Percentiles rank a stretch among this genome's conserved stretches.
These are phyloP conservation scores for Linnemannia zychae DNA, from an alignment of 192 early-diverging fungal species.

Conservation along the genomic window DNA sequence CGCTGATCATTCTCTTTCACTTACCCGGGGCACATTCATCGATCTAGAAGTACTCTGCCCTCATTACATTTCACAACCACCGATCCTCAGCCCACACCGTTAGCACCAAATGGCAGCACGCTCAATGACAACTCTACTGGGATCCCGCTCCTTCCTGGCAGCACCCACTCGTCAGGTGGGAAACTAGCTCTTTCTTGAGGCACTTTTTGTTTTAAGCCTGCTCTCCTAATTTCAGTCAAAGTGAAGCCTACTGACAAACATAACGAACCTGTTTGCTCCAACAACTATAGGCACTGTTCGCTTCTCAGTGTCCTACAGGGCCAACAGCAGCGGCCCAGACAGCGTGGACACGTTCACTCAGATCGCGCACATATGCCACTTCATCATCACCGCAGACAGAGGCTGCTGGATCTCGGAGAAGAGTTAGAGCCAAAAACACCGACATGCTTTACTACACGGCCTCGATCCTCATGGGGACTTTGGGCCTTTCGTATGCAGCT, in stretches of 20 bases:
- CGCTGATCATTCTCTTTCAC: too few species aligned
- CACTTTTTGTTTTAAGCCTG: too few species aligned
- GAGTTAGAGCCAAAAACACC: conserved; percentile 40
- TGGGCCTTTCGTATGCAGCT: conserved; percentile 92
- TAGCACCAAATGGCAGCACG: conserved; percentile 29
- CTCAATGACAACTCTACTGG: conserved; percentile 17
- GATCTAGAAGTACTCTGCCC: too few species aligned
- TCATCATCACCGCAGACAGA: conserved; percentile 27
- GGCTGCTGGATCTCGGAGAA: conserved; percentile 25
- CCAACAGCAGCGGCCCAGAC: background rate
- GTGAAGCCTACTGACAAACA: background rate
- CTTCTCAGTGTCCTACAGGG: background rate
- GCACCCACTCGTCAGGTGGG: conserved; percentile 26
- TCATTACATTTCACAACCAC: background rate
- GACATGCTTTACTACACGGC: conserved; percentile 77
- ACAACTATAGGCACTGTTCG: background rate
- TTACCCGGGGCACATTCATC: too few species aligned
- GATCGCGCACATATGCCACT: conserved; percentile 2
- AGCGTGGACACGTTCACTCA: background rate
- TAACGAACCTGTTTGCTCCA: background rate
- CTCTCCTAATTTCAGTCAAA: too few species aligned
- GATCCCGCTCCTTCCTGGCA: conserved; percentile 11
- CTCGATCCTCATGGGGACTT: conserved; percentile 84
- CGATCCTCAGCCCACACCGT: background rate
- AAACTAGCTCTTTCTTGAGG: background rate